Base-by-base conservation (phyloP, 2,329 filamentous ascomycete genomes). In the Penicillium sclerotigenum region DNA sequence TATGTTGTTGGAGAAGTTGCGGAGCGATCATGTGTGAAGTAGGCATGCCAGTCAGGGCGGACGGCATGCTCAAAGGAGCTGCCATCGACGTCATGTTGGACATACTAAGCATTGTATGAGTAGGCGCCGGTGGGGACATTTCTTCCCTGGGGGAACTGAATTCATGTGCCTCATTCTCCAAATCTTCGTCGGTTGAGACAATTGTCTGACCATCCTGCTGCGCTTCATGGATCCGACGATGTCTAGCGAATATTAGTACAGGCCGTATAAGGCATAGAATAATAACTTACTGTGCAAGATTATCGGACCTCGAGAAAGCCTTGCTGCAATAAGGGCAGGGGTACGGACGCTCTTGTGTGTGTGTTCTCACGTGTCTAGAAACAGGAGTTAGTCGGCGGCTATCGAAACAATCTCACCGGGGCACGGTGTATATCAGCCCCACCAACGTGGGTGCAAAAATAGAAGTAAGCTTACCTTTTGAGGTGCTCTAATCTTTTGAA, bases 401-500 rank as follows among this genome's bases (percentile, higher is more conserved):
- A 79, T 65, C 65, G 74, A 80, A 69, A 65, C 48, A 71, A 74
- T 66, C 65, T 64, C 74, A 76, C 70, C 26, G 65, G 74, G 77
- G 73, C 29, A 63, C 55, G 43, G 52, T 54, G 60, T 64, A 63
- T 57, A 66, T 66, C 55, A 56, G 54, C 52, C 56, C 58, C 63
- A 62, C 56, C 41, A 52, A 38, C 3, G 28, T 54, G 47, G 58
- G 33, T 41, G 52, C 47, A 61, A 61, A 65, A 68, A 68, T 66
- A 68, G 56, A 67, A 62, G 49, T 50, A 65, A 65, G 47, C 89
- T 86, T 90, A 96, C 91, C 93, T 87, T 84, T 99, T 99, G 71
- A 99, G 86, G 80, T 99, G 94, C 80, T 99, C 94, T 80, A 99
- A 85, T 77, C 94, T 88, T 87, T 99, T 99, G 84, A 99, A 99